phyloP scores from a whole-genome alignment of 2,329 filamentous ascomycete species.

The Calonectria leucothoes region DNA sequence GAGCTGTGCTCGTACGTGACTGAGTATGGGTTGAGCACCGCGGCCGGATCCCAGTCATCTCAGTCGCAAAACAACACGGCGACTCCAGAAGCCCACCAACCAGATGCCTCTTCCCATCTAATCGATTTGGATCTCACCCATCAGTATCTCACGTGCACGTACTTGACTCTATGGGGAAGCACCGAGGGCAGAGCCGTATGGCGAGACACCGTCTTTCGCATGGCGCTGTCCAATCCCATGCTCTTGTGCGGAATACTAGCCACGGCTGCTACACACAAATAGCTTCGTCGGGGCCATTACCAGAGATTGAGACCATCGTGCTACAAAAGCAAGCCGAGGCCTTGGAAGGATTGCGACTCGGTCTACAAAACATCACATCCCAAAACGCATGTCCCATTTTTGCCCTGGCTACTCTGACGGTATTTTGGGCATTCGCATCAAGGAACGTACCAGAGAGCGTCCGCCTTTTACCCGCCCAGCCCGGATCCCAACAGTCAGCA shows the following conservation, averaged over 20 bases:
- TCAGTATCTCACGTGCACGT: constrained; percentile 28
- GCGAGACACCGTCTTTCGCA: constrained; percentile 31
- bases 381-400: constrained; percentile 16
- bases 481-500: neutral
- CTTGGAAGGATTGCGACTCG: constrained; percentile 16
- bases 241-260: constrained; percentile 31
- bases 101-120: neutral
- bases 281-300: neutral
- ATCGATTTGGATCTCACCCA: constrained; percentile 27
- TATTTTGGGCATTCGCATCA: constrained; percentile 32
- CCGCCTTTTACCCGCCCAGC: constrained; percentile 9
- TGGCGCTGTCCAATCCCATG: constrained; percentile 18
- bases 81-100: neutral
- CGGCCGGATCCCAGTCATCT: neutral
- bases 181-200: constrained; percentile 25
- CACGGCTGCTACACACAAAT: constrained; percentile 28
- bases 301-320: neutral
- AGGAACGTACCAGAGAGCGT: constrained; percentile 19
- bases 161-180: constrained; percentile 24
- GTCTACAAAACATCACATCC: constrained; percentile 9
- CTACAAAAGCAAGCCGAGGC: constrained; percentile 24
- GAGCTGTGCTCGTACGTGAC: constrained; percentile 26
- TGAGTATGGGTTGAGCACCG: constrained; percentile 11
- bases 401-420: constrained; percentile 25
- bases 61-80: neutral